phyloP scores from a whole-genome alignment of 1,284 basidiomycete genomes.

The Xerocomus nothofagi region DNA sequence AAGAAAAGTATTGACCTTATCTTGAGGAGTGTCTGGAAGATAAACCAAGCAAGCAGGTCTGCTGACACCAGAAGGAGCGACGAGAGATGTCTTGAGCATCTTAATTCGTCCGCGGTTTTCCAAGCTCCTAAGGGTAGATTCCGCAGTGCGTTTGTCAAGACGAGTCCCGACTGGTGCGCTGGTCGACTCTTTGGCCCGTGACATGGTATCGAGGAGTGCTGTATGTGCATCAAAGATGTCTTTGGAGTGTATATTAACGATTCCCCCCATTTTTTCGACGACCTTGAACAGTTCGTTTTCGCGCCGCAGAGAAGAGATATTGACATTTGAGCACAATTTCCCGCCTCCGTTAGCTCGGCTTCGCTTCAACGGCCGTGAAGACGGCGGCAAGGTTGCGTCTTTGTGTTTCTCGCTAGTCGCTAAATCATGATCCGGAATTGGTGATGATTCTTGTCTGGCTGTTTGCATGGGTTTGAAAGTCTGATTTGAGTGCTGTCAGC shows the following conservation, averaged over 20 bases:
- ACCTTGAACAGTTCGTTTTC: constrained; percentile 74
- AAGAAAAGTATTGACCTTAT: constrained; percentile 54
- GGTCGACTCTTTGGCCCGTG: constrained; percentile 58
- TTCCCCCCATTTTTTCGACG: constrained; percentile 60
- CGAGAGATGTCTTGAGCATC: constrained; percentile 58
- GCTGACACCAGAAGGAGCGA: constrained; percentile 50
- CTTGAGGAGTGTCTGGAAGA: constrained; percentile 53
- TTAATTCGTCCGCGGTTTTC: constrained; percentile 65
- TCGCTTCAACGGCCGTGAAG: constrained; percentile 27
- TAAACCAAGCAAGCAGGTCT: constrained; percentile 61
- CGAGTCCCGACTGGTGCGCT: constrained; percentile 66
- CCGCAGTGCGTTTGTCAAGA: constrained; percentile 72
- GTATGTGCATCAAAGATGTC: constrained; percentile 68
- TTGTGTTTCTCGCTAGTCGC: constrained; percentile 18
- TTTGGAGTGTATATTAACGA: constrained; percentile 62
- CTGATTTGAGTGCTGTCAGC: constrained; percentile 3
- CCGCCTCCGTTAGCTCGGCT: constrained; percentile 14
- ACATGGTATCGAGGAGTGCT: constrained; percentile 53
- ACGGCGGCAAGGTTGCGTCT: background rate
- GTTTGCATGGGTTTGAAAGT: background rate
- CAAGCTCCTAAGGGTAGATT: constrained; percentile 56
- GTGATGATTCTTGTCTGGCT: background rate
- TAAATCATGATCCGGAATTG: background rate
- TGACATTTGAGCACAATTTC: constrained; percentile 46
- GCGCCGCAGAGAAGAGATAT: constrained; percentile 71